Evolutionary conservation across 352 stramenopile genomes (phyloP), one percentile per base, ranked within the genome.

Genomic region (Phytophthora hybrid): DNA sequence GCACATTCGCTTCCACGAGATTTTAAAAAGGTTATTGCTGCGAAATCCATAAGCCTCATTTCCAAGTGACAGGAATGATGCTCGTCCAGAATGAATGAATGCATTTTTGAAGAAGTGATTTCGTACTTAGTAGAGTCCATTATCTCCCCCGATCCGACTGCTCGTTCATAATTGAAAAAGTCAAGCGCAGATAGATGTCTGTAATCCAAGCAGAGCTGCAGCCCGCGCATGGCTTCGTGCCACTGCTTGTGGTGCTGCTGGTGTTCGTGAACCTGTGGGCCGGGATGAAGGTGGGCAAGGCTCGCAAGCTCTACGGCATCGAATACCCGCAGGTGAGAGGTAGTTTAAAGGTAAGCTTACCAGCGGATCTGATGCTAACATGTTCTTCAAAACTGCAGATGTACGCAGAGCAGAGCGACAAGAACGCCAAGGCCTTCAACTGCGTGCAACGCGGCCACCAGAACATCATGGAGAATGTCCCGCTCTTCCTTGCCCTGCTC

Each of bases 401-500:
- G 78, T 97, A 97, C 76, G 92, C 90, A 0, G 89, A 98, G 63
- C 78, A 95, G 74, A 90, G 76, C 60, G 89, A 95, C 69, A 96
- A 98, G 78, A 89, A 98, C 70, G 92, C 84, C 59, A 94, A 87
- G 67, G 89, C 82, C 3, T 89, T 98, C 77, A 98, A 98, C 83
- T 97, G 91, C 63, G 79, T 98, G 61, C 95, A 98, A 77, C 84
- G 94, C 52, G 89, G 84, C 26, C 93, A 98, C 82, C 95, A 98
- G 78, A 96, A 98, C 72, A 75, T 97, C 51, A 79, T 98, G 47
- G 93, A 98, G 79, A 97, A 96, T 59, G 84, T 94, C 53, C 88
- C 91, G 2, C 60, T 84, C 1, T 94, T 91, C 59, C 69, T 94
- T 23, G 60, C 66, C 0, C 60, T 94, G 58, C 75, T 92, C 19